Percentiles rank a stretch among this genome's conserved stretches.
These are phyloP conservation scores for Penicillium digitatum DNA, from an alignment of 2,329 filamentous ascomycete genomes.

Conservation along the genomic window DNA sequence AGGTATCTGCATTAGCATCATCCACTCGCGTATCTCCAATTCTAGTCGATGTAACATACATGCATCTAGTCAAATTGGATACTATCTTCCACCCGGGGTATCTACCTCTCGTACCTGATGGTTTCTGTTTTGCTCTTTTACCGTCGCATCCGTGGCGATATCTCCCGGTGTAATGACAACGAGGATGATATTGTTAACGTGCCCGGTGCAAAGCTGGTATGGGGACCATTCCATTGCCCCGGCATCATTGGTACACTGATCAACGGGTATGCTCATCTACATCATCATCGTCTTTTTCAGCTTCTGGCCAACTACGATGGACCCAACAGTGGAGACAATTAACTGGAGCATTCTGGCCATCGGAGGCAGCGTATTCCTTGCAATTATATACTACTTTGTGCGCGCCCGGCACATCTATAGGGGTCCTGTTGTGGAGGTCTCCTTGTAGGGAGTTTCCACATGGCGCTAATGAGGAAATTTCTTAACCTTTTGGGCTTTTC, in stretches of 20 bases:
- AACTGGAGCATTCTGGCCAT: conserved; percentile 49
- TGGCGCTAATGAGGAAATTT: too few species aligned
- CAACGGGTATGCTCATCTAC: conserved; percentile 46
- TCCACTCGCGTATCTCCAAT: neutral
- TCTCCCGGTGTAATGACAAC: conserved; percentile 30
- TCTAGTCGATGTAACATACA: neutral
- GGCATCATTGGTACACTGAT: conserved; percentile 42
- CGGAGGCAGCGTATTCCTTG: conserved; percentile 36
- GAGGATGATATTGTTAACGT: conserved; percentile 29
- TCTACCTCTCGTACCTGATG: conserved; percentile 50
- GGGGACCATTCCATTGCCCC: conserved; percentile 31
- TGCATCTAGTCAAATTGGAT: neutral
- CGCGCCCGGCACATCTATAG: conserved; percentile 33
- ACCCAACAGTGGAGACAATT: conserved; percentile 40
- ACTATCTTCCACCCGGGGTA: conserved; percentile 25
- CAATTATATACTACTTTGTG: conserved; percentile 37
- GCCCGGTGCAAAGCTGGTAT: conserved; percentile 19
- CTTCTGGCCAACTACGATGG: conserved; percentile 44
- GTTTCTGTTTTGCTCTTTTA: conserved; percentile 44
- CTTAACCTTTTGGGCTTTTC: too few species aligned
- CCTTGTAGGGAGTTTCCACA: neutral
- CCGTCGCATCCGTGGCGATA: conserved; percentile 36
- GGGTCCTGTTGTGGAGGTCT: conserved; percentile 25
- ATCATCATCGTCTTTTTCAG: conserved; percentile 45
- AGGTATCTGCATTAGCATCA: neutral